Base-by-base conservation (phyloP, 129 eudicot species). In the Artemisia argyi region DNA sequence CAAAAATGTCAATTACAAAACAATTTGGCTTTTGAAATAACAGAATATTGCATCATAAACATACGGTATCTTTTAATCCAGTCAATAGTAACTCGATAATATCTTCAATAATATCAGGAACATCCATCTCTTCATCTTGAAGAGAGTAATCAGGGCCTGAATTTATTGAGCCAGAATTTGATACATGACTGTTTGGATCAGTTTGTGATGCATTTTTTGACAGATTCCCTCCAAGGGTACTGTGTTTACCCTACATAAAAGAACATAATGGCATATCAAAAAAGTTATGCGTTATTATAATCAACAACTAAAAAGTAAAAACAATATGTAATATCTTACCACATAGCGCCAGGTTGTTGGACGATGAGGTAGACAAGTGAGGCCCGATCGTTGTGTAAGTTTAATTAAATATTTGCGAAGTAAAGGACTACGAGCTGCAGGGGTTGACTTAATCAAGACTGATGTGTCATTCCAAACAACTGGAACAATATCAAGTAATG, bases 271-370 rank as follows among this genome's bases (percentile, higher is more conserved):
- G 18, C 49, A 65, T 9, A 51, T 48, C 30, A 66, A 19, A 71
- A 17, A 4, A 63, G 20, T 17, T 2, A 5, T 3, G 20, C 49
- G 47, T 32, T 18, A 32, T 19, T 14, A 59, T 32, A 49, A 18
- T 48, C 49, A 42, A 47, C 14, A 63, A 71, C 28, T 32, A 42
- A 47, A 13, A 63, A 71, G 17, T 63, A 12, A 51, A 59, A 6
- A 72, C 7, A 48, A 30, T 44, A 28, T 57, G 76, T 12, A 65
- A 53, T 42, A 7, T 83, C 96, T 84, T 47, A 94, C 99, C 97
- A 88, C 92, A 85, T 94, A 94, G 39, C 84, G 88, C 99, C 99
- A 94, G 73, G 99, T 76, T 62, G 86, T 82, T 76, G 96, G 82
- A 73, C 96, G 96, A 78, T 77, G 90, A 77, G 97, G 99, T 65